A percentile compares a stretch with the other conserved stretches of the same genome.
Evolutionary conservation across 768 basidiomycete genomes (phyloP).

Genomic region (Sarcomyxa edulis): DNA sequence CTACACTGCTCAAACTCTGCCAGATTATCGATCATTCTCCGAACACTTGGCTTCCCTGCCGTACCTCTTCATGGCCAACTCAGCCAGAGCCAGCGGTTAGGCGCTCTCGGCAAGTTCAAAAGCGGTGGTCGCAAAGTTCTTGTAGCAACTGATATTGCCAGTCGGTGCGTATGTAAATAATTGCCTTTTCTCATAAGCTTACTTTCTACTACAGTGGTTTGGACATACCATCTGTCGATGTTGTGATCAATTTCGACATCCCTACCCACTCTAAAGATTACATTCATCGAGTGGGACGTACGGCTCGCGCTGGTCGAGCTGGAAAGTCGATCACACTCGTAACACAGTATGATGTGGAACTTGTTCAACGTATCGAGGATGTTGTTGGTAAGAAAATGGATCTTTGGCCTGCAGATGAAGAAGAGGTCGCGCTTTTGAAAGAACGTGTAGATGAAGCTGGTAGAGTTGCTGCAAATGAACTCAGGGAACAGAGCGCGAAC

Average conservation of each 20-base stretch:
- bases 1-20: neutral
- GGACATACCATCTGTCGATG: constrained; percentile 93
- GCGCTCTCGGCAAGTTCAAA: constrained; percentile 93
- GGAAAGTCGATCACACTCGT: constrained; percentile 98
- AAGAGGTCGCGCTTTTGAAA: constrained; percentile 81
- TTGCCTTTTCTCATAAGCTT: neutral
- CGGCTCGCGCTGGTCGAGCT: constrained; percentile 94
- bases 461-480: constrained; percentile 68
- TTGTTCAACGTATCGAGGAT: constrained; percentile 90
- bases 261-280: constrained; percentile 99
- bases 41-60: constrained; percentile 89
- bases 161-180: constrained; percentile 49
- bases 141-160: constrained; percentile 96
- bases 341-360: constrained; percentile 97
- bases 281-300: constrained; percentile 96
- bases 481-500: constrained; percentile 58
- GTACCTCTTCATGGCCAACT: constrained; percentile 95
- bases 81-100: constrained; percentile 88
- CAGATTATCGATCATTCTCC: constrained; percentile 84
- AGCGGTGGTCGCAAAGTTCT: constrained; percentile 86
- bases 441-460: constrained; percentile 90
- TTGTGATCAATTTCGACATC: constrained; percentile 97
- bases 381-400: constrained; percentile 93
- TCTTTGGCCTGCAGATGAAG: constrained; percentile 79
- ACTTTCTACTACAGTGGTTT: constrained; percentile 57